Conservation (phyloP, 192 early-diverging fungal genomes). For the Gigaspora rosea region DNA sequence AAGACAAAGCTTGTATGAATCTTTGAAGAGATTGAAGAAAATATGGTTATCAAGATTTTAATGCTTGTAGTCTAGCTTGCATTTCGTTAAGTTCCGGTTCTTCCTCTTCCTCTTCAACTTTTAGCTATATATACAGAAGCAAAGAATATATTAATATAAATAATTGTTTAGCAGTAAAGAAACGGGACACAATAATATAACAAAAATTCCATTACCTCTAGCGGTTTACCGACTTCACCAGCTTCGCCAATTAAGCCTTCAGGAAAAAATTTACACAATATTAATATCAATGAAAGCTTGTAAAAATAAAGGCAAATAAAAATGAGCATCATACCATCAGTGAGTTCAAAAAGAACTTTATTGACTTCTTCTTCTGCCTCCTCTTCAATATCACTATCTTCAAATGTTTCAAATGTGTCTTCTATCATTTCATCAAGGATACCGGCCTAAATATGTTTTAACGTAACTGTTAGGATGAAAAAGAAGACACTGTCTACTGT, state of each 20-base stretch:
- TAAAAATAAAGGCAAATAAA: slow-evolving; percentile 1
- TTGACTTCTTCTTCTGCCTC: slow-evolving; percentile 94
- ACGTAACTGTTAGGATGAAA: neutral
- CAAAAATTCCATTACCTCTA: slow-evolving; percentile 43
- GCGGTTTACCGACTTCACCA: slow-evolving; percentile 56
- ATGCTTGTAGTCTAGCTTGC: slow-evolving; percentile 82
- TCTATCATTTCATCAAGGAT: slow-evolving; percentile 96
- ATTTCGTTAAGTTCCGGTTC: slow-evolving; percentile 82
- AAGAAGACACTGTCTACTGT: neutral
- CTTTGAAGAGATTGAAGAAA: too few relatives aligned
- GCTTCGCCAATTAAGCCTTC: slow-evolving; percentile 59
- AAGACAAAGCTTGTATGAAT: too few relatives aligned
- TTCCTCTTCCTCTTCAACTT: slow-evolving; percentile 61
- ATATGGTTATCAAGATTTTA: slow-evolving; percentile 54
- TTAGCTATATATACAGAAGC: slow-evolving; percentile 36
- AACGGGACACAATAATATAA: neutral
- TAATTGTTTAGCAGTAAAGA: neutral
- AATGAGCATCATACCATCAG: slow-evolving; percentile 64
- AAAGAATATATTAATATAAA: slow-evolving; percentile 26
- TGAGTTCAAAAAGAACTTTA: slow-evolving; percentile 86
- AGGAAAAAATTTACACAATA: neutral
- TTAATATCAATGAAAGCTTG: neutral
- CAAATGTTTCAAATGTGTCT: slow-evolving; percentile 82
- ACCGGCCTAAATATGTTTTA: slow-evolving; percentile 67
- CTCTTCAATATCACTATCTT: slow-evolving; percentile 91